These are phyloP conservation scores for Allium sativum DNA, from an alignment of 106 monocot genomes.

Conservation along the genomic window DNA sequence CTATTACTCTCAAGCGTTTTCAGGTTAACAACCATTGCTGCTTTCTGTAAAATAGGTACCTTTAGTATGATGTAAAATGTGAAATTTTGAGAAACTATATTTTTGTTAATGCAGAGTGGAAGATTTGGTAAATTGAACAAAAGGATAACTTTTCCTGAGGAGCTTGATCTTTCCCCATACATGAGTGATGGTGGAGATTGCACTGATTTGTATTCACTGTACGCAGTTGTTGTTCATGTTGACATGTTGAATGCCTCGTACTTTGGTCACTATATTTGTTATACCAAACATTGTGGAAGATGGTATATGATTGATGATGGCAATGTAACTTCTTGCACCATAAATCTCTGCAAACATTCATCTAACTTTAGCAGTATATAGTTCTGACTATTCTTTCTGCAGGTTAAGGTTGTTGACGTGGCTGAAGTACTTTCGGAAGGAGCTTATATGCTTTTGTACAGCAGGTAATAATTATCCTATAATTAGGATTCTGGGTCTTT, in stretches of 20 bases:
- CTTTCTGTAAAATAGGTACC: background rate
- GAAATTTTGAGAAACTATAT: no score
- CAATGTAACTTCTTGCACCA: constrained; percentile 38
- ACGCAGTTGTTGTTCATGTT: constrained; percentile 92
- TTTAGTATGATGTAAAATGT: background rate
- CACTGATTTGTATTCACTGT: constrained; percentile 56
- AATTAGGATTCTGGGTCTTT: no score
- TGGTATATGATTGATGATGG: constrained; percentile 92
- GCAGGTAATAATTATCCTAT: constrained; percentile 33
- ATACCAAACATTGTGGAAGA: constrained; percentile 40
- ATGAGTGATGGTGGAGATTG: constrained; percentile 51
- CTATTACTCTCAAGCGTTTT: constrained; percentile 83
- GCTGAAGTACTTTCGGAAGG: constrained; percentile 84
- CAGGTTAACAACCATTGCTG: constrained; percentile 34
- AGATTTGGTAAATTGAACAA: constrained; percentile 93
- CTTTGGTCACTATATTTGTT: constrained; percentile 97
- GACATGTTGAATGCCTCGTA: constrained; percentile 97
- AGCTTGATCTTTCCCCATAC: constrained; percentile 68
- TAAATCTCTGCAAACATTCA: background rate
- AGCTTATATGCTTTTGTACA: constrained; percentile 96
- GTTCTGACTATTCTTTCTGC: constrained; percentile 14
- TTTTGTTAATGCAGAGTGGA: constrained; percentile 48
- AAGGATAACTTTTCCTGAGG: constrained; percentile 74
- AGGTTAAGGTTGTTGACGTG: constrained; percentile 70
- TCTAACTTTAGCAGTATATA: background rate